Conservation (phyloP, 768 basidiomycete species). For the Macrolepiota fuliginosa region DNA sequence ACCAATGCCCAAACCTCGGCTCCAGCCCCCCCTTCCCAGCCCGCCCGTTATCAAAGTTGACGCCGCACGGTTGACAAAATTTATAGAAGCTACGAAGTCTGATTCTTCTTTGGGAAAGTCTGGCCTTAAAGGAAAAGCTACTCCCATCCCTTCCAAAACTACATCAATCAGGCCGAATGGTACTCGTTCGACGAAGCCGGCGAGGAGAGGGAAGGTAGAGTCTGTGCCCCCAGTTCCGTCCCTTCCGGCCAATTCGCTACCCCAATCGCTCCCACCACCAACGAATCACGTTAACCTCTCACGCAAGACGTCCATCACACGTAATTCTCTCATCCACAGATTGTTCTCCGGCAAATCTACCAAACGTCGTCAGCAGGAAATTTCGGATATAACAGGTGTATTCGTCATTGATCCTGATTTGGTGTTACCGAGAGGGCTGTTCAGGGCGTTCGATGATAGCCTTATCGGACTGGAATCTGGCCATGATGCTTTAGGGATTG, state of each 20-base stretch:
- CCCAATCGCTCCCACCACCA: background rate
- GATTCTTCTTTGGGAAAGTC: background rate
- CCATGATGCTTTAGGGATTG: background rate
- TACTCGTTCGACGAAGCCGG: too few species aligned
- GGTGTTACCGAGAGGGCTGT: constrained; percentile 5
- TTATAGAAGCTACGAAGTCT: background rate
- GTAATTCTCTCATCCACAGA: background rate
- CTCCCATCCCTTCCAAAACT: background rate
- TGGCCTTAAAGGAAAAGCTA: background rate
- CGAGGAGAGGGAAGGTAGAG: too few species aligned
- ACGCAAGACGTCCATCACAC: background rate
- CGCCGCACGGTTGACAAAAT: background rate
- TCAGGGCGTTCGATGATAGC: constrained; percentile 3
- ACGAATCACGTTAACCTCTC: constrained; percentile 10
- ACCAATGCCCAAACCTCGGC: background rate
- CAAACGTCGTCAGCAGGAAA: background rate
- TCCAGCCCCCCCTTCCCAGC: background rate
- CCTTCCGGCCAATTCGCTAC: too few species aligned
- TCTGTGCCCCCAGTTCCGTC: too few species aligned
- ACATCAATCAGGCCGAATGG: too few species aligned
- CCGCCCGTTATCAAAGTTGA: background rate
- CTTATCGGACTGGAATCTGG: background rate
- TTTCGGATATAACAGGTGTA: constrained; percentile 10
- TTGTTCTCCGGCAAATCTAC: background rate
- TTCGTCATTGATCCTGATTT: constrained; percentile 14